These are phyloP conservation scores for Coniosporium apollinis DNA, from an alignment of 495 filamentous ascomycete genomes.

Conservation along the genomic window DNA sequence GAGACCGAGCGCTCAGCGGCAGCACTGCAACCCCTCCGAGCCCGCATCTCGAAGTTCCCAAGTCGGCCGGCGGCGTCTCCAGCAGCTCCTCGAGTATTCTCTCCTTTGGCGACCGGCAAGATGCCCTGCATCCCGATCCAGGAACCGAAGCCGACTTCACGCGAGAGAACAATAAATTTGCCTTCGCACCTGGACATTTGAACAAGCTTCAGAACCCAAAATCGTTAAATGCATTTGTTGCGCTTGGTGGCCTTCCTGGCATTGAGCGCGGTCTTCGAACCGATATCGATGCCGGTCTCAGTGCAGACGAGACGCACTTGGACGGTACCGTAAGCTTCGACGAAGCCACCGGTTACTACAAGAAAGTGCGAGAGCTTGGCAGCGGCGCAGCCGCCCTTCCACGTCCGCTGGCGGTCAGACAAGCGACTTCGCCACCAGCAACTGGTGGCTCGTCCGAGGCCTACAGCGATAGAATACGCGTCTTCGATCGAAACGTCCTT, in stretches of 20 bases:
- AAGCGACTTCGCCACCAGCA: slow-evolving; percentile 9
- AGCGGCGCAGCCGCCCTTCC: too few species aligned
- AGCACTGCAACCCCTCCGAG: too few species aligned
- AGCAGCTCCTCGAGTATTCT: too few species aligned
- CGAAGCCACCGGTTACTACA: slow-evolving; percentile 32
- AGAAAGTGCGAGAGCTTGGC: slow-evolving; percentile 14
- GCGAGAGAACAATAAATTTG: slow-evolving; percentile 63
- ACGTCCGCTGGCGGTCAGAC: too few species aligned
- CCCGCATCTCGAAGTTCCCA: too few species aligned
- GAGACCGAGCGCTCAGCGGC: too few species aligned
- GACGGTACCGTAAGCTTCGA: slow-evolving; percentile 54
- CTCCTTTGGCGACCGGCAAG: slow-evolving; percentile 22
- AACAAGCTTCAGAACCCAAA: slow-evolving; percentile 71
- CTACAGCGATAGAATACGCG: slow-evolving; percentile 48
- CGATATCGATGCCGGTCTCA: slow-evolving; percentile 48
- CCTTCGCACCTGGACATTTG: slow-evolving; percentile 66
- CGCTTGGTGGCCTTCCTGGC: slow-evolving; percentile 59
- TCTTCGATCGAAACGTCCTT: slow-evolving; percentile 53
- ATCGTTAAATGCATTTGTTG: slow-evolving; percentile 57
- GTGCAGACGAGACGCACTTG: slow-evolving; percentile 51
- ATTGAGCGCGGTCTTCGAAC: slow-evolving; percentile 64
- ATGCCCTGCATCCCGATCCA: slow-evolving; percentile 50
- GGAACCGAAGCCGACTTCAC: slow-evolving; percentile 56
- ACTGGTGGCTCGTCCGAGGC: slow-evolving; percentile 15
- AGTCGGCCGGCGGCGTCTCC: too few species aligned